Evolutionary conservation across 2,329 filamentous ascomycete species (phyloP), one percentile per base, ranked within the genome.

Genomic region (Penicillium sp.): DNA sequence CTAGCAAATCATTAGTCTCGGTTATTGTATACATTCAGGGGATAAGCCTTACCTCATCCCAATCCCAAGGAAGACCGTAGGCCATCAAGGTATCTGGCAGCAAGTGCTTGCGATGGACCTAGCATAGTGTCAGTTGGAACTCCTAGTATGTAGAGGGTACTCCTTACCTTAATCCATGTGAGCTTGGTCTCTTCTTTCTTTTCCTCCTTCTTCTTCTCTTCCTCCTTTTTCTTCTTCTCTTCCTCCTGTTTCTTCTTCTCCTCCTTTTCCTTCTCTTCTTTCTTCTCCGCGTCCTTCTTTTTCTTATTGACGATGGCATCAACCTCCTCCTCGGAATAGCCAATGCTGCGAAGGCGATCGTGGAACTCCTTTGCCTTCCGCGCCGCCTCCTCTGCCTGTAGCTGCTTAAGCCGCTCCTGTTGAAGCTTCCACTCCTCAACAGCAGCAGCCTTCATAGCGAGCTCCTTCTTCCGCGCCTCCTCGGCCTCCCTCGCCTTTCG

Each of bases 11-110:
- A 16, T 49, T 36, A 49, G 36, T 41, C 9, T 16, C 8, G 22
- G 4, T 22, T 19, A 14, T 30, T 14, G 14, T 11, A n/a, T 26
- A n/a, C 9, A 1, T 16, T 8, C 5, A 35, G 14, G 9, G 43
- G 6, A 30, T 2, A 22, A 16, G 36, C 31, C 75, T 69, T 69
- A 79, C 77, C 38, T 74, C 69, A 57, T 80, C 76, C 67, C 69
- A 79, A 35, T 78, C 75, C 78, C 78, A 80, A 16, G 76, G 70
- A 48, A 75, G 53, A 14, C 64, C 67, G 72, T 74, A 84, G 61
- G 71, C 69, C 25, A 77, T 72, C 56, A 80, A 61, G 12, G 77
- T 78, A 12, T 77, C 74, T 7, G 77, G 76, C n/a, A 73, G 67
- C 30, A 80, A 69, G 53, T 78, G 72, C 53, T 76, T 77, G 55